Evolutionary conservation across 2,329 filamentous ascomycete species (phyloP).

Genomic region (Diplodia corticola): DNA sequence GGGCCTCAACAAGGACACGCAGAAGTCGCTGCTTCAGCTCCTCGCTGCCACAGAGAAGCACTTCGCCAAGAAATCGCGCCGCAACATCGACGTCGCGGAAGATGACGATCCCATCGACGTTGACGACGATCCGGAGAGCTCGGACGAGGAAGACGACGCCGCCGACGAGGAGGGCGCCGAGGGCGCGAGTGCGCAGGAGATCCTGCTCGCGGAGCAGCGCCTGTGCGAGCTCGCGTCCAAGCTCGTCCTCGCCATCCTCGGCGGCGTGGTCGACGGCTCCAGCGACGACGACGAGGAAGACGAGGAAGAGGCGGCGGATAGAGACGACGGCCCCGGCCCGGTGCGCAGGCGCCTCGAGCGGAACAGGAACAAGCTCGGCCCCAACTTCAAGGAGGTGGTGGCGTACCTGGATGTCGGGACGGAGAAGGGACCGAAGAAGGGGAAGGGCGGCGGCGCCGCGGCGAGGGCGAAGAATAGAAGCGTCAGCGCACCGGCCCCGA

Average conservation of each 20-base stretch:
- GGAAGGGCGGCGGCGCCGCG: constrained; percentile 36
- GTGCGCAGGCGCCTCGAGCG: constrained; percentile 71
- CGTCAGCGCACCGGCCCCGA: constrained; percentile 26
- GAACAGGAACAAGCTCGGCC: constrained; percentile 78
- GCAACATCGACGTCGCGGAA: constrained; percentile 39
- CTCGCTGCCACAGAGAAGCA: constrained; percentile 75
- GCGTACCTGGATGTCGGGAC: constrained; percentile 72
- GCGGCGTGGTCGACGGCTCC: constrained; percentile 65
- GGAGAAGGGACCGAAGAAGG: constrained; percentile 46
- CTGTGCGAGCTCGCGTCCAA: constrained; percentile 85
- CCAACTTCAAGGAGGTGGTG: constrained; percentile 83
- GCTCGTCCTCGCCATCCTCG: constrained; percentile 76
- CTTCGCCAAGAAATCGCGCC: constrained; percentile 45
- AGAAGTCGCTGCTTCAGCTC: constrained; percentile 69
- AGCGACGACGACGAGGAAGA: constrained; percentile 15
- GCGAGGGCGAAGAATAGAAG: constrained; percentile 36
- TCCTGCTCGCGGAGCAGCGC: constrained; percentile 75
- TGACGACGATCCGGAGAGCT: constrained; percentile 63
- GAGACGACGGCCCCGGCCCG: constrained; percentile 42
- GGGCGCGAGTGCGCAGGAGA: constrained; percentile 54
- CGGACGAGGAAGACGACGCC: constrained; percentile 52
- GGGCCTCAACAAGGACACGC: constrained; percentile 64
- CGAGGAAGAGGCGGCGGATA: constrained; percentile 28
- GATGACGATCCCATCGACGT: constrained; percentile 73
- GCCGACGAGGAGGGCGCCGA: constrained; percentile 40